Evolutionary conservation across 192 early-diverging fungal genomes (phyloP).

Genomic region (Backusella westeae): DNA sequence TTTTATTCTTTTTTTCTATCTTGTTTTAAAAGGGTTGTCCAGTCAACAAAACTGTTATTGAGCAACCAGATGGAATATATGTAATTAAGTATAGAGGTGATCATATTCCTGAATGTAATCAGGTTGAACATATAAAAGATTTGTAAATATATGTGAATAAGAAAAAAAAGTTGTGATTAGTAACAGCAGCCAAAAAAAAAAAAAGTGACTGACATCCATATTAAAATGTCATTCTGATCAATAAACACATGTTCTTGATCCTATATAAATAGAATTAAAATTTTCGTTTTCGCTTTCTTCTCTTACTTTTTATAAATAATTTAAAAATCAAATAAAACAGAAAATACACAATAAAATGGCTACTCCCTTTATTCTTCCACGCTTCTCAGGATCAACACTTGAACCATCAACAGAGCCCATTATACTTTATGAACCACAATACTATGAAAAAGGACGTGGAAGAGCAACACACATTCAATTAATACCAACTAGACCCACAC

Average conservation of each 20-base stretch:
- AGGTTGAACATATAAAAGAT: slow-evolving; percentile 28
- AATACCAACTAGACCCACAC: slow-evolving; percentile 12
- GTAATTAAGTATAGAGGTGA: slow-evolving; percentile 53
- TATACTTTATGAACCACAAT: slow-evolving; percentile 21
- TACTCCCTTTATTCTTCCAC: slow-evolving; percentile 8
- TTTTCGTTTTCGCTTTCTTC: slow-evolving; percentile 4
- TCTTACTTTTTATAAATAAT: background rate
- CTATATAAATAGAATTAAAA: background rate
- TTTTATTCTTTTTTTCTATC: slow-evolving; percentile 7
- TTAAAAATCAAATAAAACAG: background rate
- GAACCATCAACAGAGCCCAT: slow-evolving; percentile 24
- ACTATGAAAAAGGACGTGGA: slow-evolving; percentile 11
- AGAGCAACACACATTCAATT: slow-evolving; percentile 16
- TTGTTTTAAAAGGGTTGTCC: slow-evolving; percentile 22
- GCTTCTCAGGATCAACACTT: slow-evolving; percentile 27
- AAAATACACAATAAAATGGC: background rate
- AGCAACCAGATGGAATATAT: slow-evolving; percentile 48
- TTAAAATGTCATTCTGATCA: slow-evolving; percentile 2
- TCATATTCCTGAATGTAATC: slow-evolving; percentile 45
- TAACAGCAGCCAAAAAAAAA: background rate
- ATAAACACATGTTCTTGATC: background rate
- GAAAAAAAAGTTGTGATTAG: background rate
- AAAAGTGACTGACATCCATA: slow-evolving; percentile 1
- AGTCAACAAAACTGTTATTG: slow-evolving; percentile 57
- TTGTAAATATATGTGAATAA: background rate